These are phyloP conservation scores for Testicularia cyperi DNA, from an alignment of 1,284 basidiomycete genomes.

Conservation along the genomic window DNA sequence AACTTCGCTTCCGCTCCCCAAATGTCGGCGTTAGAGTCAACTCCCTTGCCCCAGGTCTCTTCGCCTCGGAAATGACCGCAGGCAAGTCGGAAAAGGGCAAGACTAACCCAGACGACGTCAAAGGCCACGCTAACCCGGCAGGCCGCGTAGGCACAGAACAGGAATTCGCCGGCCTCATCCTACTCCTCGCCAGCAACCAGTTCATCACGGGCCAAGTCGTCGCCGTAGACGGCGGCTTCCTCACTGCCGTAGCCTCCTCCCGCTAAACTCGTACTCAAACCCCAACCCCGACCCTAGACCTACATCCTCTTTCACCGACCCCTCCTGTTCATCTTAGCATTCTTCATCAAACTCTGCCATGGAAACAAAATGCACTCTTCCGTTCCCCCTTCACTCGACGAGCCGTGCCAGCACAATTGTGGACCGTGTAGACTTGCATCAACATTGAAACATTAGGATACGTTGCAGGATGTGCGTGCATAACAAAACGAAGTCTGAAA, in stretches of 20 bases:
- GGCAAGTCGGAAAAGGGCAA: conserved; percentile 15
- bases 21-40: conserved; percentile 35
- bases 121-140: conserved; percentile 33
- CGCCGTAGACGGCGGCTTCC: conserved; percentile 47
- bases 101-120: conserved; percentile 12
- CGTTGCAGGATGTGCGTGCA: no score
- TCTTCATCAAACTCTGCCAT: no score
- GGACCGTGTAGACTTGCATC: no score
- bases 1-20: conserved; percentile 35
- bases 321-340: no score
- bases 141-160: conserved; percentile 34
- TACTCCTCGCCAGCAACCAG: conserved; percentile 35
- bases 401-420: no score
- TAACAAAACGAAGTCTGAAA: no score
- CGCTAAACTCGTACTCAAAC: conserved; percentile 10
- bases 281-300: neutral
- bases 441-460: no score
- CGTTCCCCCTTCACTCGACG: no score
- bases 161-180: conserved; percentile 42
- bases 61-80: conserved; percentile 46
- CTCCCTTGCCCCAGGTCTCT: conserved; percentile 49
- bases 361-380: no score
- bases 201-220: conserved; percentile 47
- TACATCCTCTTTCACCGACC: no score
- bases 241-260: conserved; percentile 24